Base-by-base conservation (phyloP, 352 stramenopile genomes). In the Globisporangium mamillatum region DNA sequence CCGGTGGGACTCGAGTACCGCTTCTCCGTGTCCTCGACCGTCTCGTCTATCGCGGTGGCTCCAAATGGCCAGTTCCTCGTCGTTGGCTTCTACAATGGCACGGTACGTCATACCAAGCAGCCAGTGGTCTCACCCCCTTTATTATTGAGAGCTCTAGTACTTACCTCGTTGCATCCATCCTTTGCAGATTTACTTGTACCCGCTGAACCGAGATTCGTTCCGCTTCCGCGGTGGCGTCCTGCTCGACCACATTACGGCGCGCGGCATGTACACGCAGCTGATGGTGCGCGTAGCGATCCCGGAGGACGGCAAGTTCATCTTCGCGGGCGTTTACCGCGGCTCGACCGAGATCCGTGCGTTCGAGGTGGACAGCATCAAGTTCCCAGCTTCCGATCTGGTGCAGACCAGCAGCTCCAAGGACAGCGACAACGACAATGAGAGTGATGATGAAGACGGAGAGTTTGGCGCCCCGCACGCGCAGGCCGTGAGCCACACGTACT, bases 331-430 rank as follows among this genome's bases (percentile, higher is more conserved):
- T 0, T 94, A 95, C 60, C 82, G 86, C 25, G 88, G 88, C 10
- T 94, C 88, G 20, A 95, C 85, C n/a, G 88, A 94, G 60, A 94
- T 95, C 63, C 84, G 86, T 16, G 88, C 86, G 0, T 91, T 90
- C 50, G 84, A 94, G 46, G 81, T 95, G 12, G 88, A 91, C 68
- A 93, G 82, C 53, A 94, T 95, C 69, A 67, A 75, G 29, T 75
- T 95, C 20, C 88, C 88, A 22, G 9, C n/a, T 3, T n/a, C 32
- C 1, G 10, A 24, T n/a, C 22, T 32, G 24, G 60, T 20, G 54
- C 67, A 60, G 54, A 63, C 1, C 20, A 68, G 32, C 53, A 69
- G 18, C 44, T 63, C 54, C 24, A 64, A 55, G 22, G 54, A 64
- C 36, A 64, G n/a, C n/a, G 65, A 70, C 46, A 64, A 27, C 6